Evolutionary conservation across 371 early-diverging fungal species (phyloP).

Genomic region (Synchytrium microbalum): DNA sequence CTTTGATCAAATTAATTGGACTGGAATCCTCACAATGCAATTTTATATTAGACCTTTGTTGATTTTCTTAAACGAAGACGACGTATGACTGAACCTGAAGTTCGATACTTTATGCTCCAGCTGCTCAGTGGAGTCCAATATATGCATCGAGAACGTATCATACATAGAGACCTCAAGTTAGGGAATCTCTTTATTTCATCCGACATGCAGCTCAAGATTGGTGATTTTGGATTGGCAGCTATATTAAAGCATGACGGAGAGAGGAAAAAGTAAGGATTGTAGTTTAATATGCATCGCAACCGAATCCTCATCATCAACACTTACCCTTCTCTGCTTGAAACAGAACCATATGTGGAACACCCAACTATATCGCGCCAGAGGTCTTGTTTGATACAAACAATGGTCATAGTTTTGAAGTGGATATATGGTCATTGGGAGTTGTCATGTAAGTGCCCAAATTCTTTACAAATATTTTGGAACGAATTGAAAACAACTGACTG

Average conservation of each 20-base stretch:
- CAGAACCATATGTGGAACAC: conserved; percentile 95
- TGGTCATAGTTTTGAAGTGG: conserved; percentile 96
- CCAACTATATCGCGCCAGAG: conserved; percentile 99
- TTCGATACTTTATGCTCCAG: conserved; percentile 78
- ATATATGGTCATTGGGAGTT: conserved; percentile 97
- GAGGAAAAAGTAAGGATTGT: conserved; percentile 68
- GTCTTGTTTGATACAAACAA: conserved; percentile 71
- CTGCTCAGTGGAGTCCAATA: conserved; percentile 77
- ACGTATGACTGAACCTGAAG: conserved; percentile 83
- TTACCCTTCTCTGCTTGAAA: neutral
- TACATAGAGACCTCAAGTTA: conserved; percentile 97
- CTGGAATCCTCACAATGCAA: neutral
- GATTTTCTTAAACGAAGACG: conserved; percentile 71
- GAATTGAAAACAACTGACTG: neutral
- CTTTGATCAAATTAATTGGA: neutral
- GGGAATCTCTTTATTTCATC: conserved; percentile 87
- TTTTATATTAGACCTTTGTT: conserved; percentile 58
- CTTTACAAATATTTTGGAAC: neutral
- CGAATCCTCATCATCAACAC: conserved; percentile 3
- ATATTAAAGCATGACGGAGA: conserved; percentile 62
- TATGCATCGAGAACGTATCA: conserved; percentile 74
- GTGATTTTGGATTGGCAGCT: conserved; percentile 97
- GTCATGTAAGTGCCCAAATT: conserved; percentile 83
- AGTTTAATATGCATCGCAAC: neutral
- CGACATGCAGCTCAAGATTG: conserved; percentile 84